Percentiles rank a stretch among this genome's conserved stretches.
Conservation (phyloP, 192 early-diverging fungal genomes). For the Linnemannia hyalina region DNA sequence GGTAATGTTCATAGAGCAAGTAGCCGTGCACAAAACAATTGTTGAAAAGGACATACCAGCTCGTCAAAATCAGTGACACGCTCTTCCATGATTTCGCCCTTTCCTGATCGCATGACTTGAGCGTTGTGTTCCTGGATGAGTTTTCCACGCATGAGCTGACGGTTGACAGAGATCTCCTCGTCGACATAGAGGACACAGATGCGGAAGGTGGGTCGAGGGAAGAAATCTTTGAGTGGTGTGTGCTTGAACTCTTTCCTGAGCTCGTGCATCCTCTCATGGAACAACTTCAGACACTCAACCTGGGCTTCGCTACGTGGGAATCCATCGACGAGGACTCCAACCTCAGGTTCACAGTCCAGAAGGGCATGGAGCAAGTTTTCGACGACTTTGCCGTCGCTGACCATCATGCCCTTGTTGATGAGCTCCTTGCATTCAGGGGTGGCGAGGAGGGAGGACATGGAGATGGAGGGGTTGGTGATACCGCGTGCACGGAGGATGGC, state of each 20-base stretch:
- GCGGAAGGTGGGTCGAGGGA: conserved; percentile 69
- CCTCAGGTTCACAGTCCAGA: conserved; percentile 63
- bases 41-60: conserved; percentile 38
- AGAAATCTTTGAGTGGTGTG: conserved; percentile 63
- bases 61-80: conserved; percentile 70
- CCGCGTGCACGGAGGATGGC: conserved; percentile 67
- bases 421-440: conserved; percentile 70
- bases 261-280: conserved; percentile 70
- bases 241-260: conserved; percentile 63
- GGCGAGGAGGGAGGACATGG: conserved; percentile 63
- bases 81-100: conserved; percentile 67
- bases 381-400: conserved; percentile 67
- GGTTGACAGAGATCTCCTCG: conserved; percentile 66
- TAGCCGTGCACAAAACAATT: not conserved
- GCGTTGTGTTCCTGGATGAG: conserved; percentile 66
- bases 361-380: conserved; percentile 65
- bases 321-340: conserved; percentile 68
- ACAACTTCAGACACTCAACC: conserved; percentile 65
- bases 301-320: conserved; percentile 72
- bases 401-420: conserved; percentile 70
- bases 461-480: conserved; percentile 70
- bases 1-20: not conserved
- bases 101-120: conserved; percentile 61
- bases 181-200: conserved; percentile 71
- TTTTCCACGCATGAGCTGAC: conserved; percentile 63